Evolutionary conservation across 192 early-diverging fungal genomes (phyloP).

Genomic region (Coemansia sp.): DNA sequence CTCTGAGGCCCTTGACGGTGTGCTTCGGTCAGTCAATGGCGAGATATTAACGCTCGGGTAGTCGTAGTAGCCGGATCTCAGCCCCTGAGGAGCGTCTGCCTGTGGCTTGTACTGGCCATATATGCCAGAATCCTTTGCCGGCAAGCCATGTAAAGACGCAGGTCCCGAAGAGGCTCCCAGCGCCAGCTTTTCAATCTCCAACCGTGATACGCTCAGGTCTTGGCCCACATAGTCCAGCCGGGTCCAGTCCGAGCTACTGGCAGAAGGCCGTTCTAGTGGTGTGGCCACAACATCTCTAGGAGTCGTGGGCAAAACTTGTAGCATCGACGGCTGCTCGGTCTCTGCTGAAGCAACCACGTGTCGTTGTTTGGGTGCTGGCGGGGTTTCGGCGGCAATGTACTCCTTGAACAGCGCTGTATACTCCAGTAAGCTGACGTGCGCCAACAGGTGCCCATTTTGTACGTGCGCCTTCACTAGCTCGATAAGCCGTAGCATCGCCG

Average conservation of each 20-base stretch:
- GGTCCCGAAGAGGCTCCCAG: neutral
- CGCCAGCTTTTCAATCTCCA: neutral
- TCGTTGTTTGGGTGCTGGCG: neutral
- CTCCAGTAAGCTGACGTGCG: conserved; percentile 15
- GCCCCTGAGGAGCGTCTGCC: conserved; percentile 7
- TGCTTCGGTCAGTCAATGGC: conserved; percentile 2
- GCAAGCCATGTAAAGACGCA: neutral
- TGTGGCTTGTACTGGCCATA: conserved; percentile 8
- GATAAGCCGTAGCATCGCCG: conserved; percentile 29
- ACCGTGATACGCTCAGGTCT: neutral
- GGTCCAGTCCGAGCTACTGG: neutral
- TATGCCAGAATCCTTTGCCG: neutral
- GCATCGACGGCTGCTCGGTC: neutral
- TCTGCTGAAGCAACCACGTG: neutral
- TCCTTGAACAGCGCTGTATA: conserved; percentile 9
- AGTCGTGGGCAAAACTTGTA: neutral
- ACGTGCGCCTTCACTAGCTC: conserved; percentile 11
- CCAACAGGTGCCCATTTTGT: conserved; percentile 10
- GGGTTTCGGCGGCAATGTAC: neutral
- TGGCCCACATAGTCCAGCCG: conserved; percentile 1
- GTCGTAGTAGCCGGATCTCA: conserved; percentile 1
- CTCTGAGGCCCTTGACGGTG: neutral
- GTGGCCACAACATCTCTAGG: neutral
- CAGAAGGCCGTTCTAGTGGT: neutral
- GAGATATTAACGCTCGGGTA: neutral